Evolutionary conservation across 495 filamentous ascomycete genomes (phyloP).

Genomic region (Hypoxylon subgilvum): DNA sequence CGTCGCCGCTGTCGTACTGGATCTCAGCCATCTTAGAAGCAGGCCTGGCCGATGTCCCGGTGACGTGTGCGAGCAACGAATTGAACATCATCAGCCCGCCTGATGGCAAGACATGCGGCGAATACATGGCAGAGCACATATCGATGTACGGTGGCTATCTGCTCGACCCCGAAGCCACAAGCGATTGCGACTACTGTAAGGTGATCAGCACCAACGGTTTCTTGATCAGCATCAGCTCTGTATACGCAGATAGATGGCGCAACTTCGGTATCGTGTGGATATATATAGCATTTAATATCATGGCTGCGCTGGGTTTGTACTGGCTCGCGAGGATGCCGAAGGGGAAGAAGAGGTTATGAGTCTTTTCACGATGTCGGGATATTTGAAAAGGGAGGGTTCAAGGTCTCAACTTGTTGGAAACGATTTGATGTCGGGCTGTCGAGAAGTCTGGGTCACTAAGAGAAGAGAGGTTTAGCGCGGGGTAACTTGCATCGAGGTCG

Average conservation of each 20-base stretch:
- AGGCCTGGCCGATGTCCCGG: constrained; percentile 54
- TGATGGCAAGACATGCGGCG: constrained; percentile 53
- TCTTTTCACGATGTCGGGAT: too few relatives aligned
- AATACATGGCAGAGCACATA: constrained; percentile 58
- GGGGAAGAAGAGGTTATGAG: background rate
- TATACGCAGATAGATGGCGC: constrained; percentile 47
- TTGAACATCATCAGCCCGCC: constrained; percentile 57
- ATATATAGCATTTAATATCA: constrained; percentile 70
- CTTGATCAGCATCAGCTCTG: constrained; percentile 50
- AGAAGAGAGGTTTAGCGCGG: too few relatives aligned
- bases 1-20: constrained; percentile 68
- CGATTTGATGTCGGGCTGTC: too few relatives aligned
- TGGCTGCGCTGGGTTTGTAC: constrained; percentile 65
- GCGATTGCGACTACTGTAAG: constrained; percentile 62
- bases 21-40: constrained; percentile 58
- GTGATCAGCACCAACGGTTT: constrained; percentile 61
- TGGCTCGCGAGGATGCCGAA: constrained; percentile 66
- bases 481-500: too few relatives aligned
- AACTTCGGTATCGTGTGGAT: constrained; percentile 55
- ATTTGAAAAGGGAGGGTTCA: too few relatives aligned
- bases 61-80: constrained; percentile 60
- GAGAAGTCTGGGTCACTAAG: too few relatives aligned
- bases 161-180: constrained; percentile 53
- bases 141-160: constrained; percentile 50
- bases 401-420: too few relatives aligned